phyloP scores from a whole-genome alignment of 257 asterid genomes.

The Rehmannia glutinosa region DNA sequence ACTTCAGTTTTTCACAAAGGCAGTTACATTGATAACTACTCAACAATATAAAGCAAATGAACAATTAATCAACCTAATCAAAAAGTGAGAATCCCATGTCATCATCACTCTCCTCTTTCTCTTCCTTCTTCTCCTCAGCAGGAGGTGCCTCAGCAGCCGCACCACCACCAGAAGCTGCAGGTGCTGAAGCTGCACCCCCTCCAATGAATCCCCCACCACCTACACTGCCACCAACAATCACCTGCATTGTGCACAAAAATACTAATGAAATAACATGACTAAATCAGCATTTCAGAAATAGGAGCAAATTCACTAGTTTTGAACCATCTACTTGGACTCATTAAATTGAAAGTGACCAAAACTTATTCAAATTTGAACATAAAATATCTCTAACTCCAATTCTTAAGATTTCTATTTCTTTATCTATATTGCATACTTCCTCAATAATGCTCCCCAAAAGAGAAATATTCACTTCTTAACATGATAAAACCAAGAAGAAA shows the following conservation, averaged over 20 bases:
- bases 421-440: too few relatives aligned
- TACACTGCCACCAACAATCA: conserved; percentile 54
- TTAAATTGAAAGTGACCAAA: too few relatives aligned
- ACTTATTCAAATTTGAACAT: too few relatives aligned
- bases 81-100: conserved; percentile 71
- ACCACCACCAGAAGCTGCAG: conserved; percentile 52
- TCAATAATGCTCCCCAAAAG: too few relatives aligned
- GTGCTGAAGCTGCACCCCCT: conserved; percentile 46
- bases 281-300: not conserved
- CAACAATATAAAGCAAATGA: not conserved
- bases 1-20: not conserved
- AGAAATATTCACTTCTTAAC: too few relatives aligned
- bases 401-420: too few relatives aligned
- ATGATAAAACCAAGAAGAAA: too few relatives aligned
- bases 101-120: conserved; percentile 67
- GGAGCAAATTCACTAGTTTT: too few relatives aligned
- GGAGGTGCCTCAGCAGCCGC: conserved; percentile 52
- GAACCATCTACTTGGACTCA: too few relatives aligned
- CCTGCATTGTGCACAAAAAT: conserved; percentile 27
- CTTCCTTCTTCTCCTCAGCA: conserved; percentile 63
- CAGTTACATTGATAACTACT: not conserved
- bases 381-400: too few relatives aligned
- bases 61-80: conserved; percentile 25
- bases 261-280: not conserved
- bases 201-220: conserved; percentile 43